Percentiles rank a stretch among this genome's conserved stretches.
Evolutionary conservation across 1,284 basidiomycete genomes (phyloP).

Genomic region (Sparassis latifolia): DNA sequence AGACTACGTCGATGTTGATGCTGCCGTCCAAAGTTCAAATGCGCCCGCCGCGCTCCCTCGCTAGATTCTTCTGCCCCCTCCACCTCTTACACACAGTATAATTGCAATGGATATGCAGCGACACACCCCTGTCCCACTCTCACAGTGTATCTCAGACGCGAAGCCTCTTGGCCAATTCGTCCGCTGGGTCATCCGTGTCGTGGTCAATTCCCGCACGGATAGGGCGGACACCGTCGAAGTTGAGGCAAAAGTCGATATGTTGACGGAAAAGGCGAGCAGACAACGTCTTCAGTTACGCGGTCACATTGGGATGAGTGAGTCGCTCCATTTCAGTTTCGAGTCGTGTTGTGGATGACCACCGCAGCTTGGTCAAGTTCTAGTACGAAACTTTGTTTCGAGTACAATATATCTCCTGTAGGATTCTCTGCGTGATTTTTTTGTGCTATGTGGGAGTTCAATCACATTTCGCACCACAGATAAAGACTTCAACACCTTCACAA

Average conservation of each 20-base stretch:
- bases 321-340: constrained; percentile 2
- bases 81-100: neutral
- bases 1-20: constrained; percentile 19
- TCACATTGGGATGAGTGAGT: constrained; percentile 83
- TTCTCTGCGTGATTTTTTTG: too few species aligned
- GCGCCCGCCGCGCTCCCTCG: constrained; percentile 23
- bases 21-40: constrained; percentile 16
- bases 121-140: constrained; percentile 18
- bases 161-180: constrained; percentile 95
- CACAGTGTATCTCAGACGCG: constrained; percentile 85
- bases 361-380: constrained; percentile 33
- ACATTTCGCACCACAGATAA: too few species aligned
- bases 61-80: constrained; percentile 5
- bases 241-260: constrained; percentile 88
- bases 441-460: too few species aligned
- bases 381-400: constrained; percentile 64
- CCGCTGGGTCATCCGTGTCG: constrained; percentile 73
- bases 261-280: constrained; percentile 56
- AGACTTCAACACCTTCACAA: too few species aligned
- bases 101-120: constrained; percentile 12
- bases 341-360: neutral
- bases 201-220: constrained; percentile 46
- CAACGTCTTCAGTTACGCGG: constrained; percentile 68
- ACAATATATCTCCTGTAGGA: constrained; percentile 84
- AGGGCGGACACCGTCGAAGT: constrained; percentile 62